Evolutionary conservation across 352 stramenopile genomes (phyloP), one percentile per base, ranked within the genome.

Genomic region (Pythium phragmiticola): DNA sequence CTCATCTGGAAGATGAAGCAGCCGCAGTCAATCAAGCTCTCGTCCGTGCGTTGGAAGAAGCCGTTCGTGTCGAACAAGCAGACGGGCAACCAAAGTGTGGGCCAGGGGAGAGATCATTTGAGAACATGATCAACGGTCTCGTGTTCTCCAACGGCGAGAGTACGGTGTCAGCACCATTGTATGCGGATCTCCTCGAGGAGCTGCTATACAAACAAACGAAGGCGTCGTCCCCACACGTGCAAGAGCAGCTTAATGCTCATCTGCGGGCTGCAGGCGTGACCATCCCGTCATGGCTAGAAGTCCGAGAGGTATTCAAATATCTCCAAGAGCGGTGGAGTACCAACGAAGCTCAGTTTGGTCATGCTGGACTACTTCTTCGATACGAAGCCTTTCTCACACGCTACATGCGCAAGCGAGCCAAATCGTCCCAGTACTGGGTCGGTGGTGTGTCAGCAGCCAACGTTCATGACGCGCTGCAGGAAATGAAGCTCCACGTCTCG

Each of bases 151-250:
- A 51, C 7, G 51, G n/a, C 8, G 49, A 60, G 30, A 61, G 4
- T 9, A 57, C 16, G 7, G 45, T 74, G 30, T 50, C 68, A 17
- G 65, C 84, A 4, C 82, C 82, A 33, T 49, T 74, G 33, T 91
- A 88, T 54, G 71, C 86, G 7, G 64, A 65, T 49, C 63, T 89
- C 21, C 53, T 90, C 23, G 82, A 90, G 66, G 80, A 90, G 54
- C 69, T 77, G 43, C 60, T 77, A 16, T 89, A 82, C 61, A 79
- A 77, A 53, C 65, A 80, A 16, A 67, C 63, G 2, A 63, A 75
- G 45, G 63, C 68, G 9, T 54, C 52, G 37, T 41, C 73, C 13
- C 58, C 55, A 11, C 82, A 90, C 23, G 62, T 89, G 28, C 80
- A 82, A 48, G 72, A 73, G 17, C 49, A 65, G 43, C 61, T 87